Base-by-base conservation (phyloP, 768 basidiomycete species). In the Kwoniella newhampshirensis region DNA sequence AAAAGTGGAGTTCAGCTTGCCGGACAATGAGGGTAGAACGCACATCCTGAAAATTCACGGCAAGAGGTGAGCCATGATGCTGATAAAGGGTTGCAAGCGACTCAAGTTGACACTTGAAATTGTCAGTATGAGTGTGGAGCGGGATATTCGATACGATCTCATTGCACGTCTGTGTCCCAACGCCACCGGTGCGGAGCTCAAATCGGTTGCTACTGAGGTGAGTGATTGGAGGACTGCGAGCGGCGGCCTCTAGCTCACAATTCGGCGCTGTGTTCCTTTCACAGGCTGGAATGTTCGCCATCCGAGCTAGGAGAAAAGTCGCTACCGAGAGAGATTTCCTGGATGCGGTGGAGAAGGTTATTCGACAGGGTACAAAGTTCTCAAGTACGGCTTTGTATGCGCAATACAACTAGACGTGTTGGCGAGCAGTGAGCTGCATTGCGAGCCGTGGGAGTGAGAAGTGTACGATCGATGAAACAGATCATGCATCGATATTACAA, bases 231-330 rank as follows among this genome's bases (percentile, higher is more conserved):
- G 35, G 8, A 9, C 35, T 37, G 35, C n/a, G n/a, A n/a, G 40
- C 21, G 40, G 5, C 21, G 17, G 40, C 4, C 17, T 15, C 40
- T 41, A 20, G 40, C 3, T 28, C 25, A 41, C 4, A 35, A 41
- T 39, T 41, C 30, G 27, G 44, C 43, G 21, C 40, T 18, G 42
- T 35, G 20, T 53, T 3, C 35, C 51, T 25, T 12, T 46, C 57
- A 23, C 62, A 89, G 87, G 96, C 96, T 45, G 96, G 96, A n/a
- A 98, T 99, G 96, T 99, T 94, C 78, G 94, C 96, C 1, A 99
- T 99, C 72, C 88, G 96, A 57, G 89, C 91, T 42, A 82, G 96
- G 67, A 82, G 96, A 77, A 98, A 98, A 77, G 91, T 98, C 1
- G 92, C 93, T 0, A 91, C 91, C 4, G 96, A 99, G 75, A 87